Evolutionary conservation across 768 basidiomycete genomes (phyloP).

Genomic region (Rhodotorula babjevae): DNA sequence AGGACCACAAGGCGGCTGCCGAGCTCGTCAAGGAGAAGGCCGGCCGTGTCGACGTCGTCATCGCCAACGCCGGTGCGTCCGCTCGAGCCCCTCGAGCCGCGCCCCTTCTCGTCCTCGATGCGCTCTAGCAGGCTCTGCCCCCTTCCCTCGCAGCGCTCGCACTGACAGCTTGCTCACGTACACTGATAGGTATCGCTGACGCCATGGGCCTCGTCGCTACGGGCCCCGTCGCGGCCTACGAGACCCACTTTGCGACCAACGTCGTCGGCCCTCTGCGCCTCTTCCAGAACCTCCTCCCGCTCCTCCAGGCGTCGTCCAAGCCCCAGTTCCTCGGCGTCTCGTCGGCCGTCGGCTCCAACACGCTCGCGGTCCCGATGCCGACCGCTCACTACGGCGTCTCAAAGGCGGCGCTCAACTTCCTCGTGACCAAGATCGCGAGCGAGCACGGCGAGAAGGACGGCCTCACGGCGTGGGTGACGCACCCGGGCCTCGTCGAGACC

Average conservation of each 20-base stretch:
- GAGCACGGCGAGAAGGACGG: not conserved
- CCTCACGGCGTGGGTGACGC: not conserved
- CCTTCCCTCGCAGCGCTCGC: not conserved
- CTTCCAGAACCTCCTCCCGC: not conserved
- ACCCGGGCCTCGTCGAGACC: not conserved
- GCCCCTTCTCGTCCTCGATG: too few relatives aligned
- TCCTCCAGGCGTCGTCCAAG: not conserved
- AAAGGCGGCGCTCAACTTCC: not conserved
- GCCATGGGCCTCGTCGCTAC: too few relatives aligned
- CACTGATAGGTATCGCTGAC: not conserved
- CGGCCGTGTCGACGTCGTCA: constrained; percentile 38
- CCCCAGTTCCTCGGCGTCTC: not conserved
- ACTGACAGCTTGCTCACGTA: not conserved
- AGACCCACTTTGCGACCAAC: not conserved
- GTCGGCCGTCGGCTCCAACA: not conserved
- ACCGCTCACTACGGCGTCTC: not conserved
- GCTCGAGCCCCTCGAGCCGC: too few relatives aligned
- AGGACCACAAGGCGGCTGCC: constrained; percentile 27
- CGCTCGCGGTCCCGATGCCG: not conserved
- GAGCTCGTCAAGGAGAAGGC: constrained; percentile 26
- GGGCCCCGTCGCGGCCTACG: accelerated
- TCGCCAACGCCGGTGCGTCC: constrained; percentile 42
- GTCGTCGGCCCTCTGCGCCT: not conserved
- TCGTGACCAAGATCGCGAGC: not conserved
- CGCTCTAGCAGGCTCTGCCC: too few relatives aligned